phyloP scores from a whole-genome alignment of 2,329 filamentous ascomycete genomes.

The Blastomyces parvus region DNA sequence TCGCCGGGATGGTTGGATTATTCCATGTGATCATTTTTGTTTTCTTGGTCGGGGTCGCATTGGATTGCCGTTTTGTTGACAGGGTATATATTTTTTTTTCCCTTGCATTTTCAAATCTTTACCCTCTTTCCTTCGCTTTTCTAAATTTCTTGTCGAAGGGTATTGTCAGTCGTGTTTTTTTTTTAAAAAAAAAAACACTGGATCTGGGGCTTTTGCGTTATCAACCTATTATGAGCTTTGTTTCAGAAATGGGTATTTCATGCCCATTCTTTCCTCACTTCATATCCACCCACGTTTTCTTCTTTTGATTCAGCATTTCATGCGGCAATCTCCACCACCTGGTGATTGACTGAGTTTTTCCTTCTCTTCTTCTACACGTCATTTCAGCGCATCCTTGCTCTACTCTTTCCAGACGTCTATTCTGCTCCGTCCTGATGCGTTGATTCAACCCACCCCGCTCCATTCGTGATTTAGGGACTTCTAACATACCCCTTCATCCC shows the following conservation, averaged over 20 bases:
- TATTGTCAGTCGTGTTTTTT: too few relatives aligned
- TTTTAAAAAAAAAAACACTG: too few relatives aligned
- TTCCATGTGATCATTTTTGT: neutral
- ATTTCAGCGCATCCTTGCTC: neutral
- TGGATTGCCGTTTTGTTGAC: neutral
- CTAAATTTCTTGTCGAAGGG: too few relatives aligned
- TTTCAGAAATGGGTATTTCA: too few relatives aligned
- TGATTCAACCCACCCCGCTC: neutral
- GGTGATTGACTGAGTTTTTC: neutral
- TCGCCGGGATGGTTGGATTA: neutral
- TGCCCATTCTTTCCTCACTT: too few relatives aligned
- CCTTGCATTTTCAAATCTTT: neutral
- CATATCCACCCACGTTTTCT: too few relatives aligned
- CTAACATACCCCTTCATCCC: neutral
- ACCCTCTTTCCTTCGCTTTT: neutral
- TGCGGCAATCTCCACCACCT: too few relatives aligned
- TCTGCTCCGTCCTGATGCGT: neutral
- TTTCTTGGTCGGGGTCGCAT: neutral
- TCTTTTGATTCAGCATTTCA: too few relatives aligned
- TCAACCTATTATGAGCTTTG: too few relatives aligned
- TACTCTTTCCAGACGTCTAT: neutral
- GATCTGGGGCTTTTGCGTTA: too few relatives aligned
- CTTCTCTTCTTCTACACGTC: neutral
- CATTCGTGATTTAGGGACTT: neutral
- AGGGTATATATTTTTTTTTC: conserved; percentile 8